Evolutionary conservation across 345 rosid genomes (phyloP), one percentile per base, ranked within the genome.

Genomic region (Physaria fendleri): DNA sequence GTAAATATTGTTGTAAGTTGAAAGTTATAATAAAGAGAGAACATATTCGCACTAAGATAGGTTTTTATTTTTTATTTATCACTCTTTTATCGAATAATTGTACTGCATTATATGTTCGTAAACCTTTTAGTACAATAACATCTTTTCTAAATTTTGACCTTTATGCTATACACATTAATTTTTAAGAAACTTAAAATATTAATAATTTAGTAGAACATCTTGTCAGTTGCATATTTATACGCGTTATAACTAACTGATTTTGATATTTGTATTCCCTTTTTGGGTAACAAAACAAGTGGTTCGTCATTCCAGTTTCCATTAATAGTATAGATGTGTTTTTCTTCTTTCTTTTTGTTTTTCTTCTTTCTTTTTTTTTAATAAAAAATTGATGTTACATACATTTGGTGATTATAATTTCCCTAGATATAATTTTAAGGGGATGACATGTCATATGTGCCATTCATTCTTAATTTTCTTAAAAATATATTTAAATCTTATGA

Each of bases 251-350:
- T 22, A 67, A 58, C 58, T 58, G 27, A 58, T 49, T 24, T 51
- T 43, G 46, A 53, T 54, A 35, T 46, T 46, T 23, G 30, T 52
- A 68, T 68, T 43, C 61, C 61, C 61, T 68, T 68, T 68, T 68
- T 51, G 24, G 60, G 66, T 35, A 68, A 68, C 47, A 21, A 59
- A 30, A 34, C 61, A 59, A 68, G 66, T 67, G 65, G 37, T 44
- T 48, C 44, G 3, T 40, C 23, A 8, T 3, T 17, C 9, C 22
- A 16, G 12, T 17, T 39, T 6, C 21, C 43, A 8, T 15, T 39
- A 39, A 7, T 39, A 15, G 22, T 8, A 41, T 18, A 23, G 8
- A 47, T 14, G 21, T 5, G 17, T 37, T 45, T 33, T 11, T 22
- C n/a, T n/a, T n/a, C n/a, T n/a, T n/a, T n/a, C n/a, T n/a, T n/a